Base-by-base conservation (phyloP, 139 green algal genomes). In the Raphidocelis subcapitata region DNA sequence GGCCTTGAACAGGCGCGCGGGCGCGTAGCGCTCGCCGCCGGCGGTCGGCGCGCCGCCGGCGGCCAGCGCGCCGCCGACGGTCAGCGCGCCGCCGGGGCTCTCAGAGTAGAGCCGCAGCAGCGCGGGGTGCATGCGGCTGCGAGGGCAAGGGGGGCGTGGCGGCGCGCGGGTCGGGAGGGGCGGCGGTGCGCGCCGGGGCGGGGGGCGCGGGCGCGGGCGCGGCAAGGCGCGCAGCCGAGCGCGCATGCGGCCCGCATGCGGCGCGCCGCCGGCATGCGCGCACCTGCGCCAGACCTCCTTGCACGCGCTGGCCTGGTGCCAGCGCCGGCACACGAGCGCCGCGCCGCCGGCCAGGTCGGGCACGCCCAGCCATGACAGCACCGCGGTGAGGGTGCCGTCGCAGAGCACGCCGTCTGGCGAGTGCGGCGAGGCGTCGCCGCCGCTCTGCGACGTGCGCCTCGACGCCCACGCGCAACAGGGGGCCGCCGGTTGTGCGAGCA, bases 251-350 rank as follows among this genome's bases (percentile, higher is more conserved):
- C 8, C 8, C 41, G 8, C 41, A 49, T 49, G 41, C 41, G 41
- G 41, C 41, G 41, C 41, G 8, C 8, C 12, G 41, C 41, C 12
- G 41, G 41, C 41, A 8, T 4, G 4, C 52, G 4, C 62, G 33
- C 62, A 68, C 62, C 62, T 65, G 20, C 67, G 49, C 67, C 67
- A 73, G 20, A 73, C 67, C 37, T 73, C 67, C 33, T 49, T 54
- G 67, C 67, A 73, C 3, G 29, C 26, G 67, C 67, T 73, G 33
- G 67, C 67, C 18, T 65, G 31, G 32, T n/a, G 20, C 67, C 67
- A 73, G 0, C 31, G 23, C 5, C 29, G 52, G 5, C 29, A 65
- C 51, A 73, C 67, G 2, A 73, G 28, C 24, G 52, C 67, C 41
- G 67, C 67, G 14, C 12, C 21, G 15, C 20, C 21, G 18, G 63